These are phyloP conservation scores for Cardamine occulta DNA, from an alignment of 345 rosid species.

Conservation along the genomic window DNA sequence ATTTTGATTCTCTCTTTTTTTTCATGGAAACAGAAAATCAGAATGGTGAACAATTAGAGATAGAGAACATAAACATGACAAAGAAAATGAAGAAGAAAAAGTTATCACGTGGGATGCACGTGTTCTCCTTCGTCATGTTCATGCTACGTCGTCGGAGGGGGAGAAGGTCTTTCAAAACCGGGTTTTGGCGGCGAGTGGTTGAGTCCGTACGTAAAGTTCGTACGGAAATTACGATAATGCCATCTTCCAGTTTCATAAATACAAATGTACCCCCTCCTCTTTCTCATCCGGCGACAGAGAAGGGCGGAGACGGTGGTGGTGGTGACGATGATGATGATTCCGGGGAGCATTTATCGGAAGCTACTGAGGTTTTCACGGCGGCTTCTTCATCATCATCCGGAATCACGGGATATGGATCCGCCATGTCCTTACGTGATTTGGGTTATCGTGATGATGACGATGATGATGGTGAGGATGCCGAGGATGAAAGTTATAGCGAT, in stretches of 20 bases:
- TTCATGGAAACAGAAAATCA: slow-evolving; percentile 38
- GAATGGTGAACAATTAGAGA: slow-evolving; percentile 38
- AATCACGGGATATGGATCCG: slow-evolving; percentile 57
- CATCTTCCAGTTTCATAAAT: slow-evolving; percentile 37
- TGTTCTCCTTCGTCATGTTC: slow-evolving; percentile 54
- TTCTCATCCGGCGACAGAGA: not conserved
- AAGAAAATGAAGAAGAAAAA: slow-evolving; percentile 30
- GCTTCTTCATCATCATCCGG: slow-evolving; percentile 32
- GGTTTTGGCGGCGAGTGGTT: slow-evolving; percentile 51
- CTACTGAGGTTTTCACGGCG: slow-evolving; percentile 40
- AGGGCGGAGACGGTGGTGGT: not conserved
- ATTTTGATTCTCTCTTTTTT: slow-evolving; percentile 4
- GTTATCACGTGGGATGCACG: slow-evolving; percentile 47
- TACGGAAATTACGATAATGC: slow-evolving; percentile 31
- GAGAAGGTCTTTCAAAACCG: slow-evolving; percentile 45
- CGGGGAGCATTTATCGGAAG: slow-evolving; percentile 21
- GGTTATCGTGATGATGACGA: slow-evolving; percentile 29
- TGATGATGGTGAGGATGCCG: slow-evolving; percentile 37
- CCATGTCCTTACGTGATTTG: slow-evolving; percentile 45
- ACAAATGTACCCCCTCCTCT: slow-evolving; percentile 48
- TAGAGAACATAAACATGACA: slow-evolving; percentile 21
- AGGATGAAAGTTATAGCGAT: slow-evolving; percentile 26
- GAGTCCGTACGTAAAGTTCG: slow-evolving; percentile 51
- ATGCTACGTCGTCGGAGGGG: slow-evolving; percentile 48
- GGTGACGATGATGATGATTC: not conserved